A percentile compares a stretch with the other conserved stretches of the same genome.
phyloP scores from a whole-genome alignment of 208 protist genomes.

The Wallacemonas sp. region DNA sequence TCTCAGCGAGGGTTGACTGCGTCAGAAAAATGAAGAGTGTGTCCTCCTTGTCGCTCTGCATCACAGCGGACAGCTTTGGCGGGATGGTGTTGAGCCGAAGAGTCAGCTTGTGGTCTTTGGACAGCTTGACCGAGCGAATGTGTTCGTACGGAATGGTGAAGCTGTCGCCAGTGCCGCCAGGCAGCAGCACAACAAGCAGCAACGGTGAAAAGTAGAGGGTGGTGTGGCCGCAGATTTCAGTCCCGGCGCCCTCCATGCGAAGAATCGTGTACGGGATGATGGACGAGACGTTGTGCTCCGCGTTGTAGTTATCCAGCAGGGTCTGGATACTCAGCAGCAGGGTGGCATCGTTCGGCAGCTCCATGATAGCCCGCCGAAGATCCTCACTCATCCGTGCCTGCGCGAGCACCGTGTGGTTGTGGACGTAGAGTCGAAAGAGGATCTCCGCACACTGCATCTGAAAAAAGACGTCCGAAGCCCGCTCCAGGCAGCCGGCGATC shows the following conservation, averaged over 20 bases:
- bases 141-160: constrained; percentile 87
- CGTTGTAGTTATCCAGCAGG: constrained; percentile 70
- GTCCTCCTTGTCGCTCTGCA: constrained; percentile 46
- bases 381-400: constrained; percentile 33
- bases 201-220: constrained; percentile 80
- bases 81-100: constrained; percentile 74
- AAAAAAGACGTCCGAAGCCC: constrained; percentile 78
- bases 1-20: constrained; percentile 49
- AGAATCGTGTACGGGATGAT: constrained; percentile 55
- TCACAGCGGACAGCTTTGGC: constrained; percentile 46
- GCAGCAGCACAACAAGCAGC: constrained; percentile 67
- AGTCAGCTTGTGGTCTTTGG: constrained; percentile 64
- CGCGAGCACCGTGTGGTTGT: constrained; percentile 46
- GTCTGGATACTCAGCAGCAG: constrained; percentile 65
- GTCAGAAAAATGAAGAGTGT: constrained; percentile 71
- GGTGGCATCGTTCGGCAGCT: constrained; percentile 71
- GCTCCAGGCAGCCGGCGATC: constrained; percentile 45
- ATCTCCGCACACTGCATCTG: constrained; percentile 89
- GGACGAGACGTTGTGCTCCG: constrained; percentile 26
- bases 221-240: constrained; percentile 61
- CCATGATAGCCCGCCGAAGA: constrained; percentile 55
- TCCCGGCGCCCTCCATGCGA: constrained; percentile 46
- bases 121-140: constrained; percentile 79
- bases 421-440: constrained; percentile 72
- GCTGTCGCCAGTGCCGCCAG: constrained; percentile 43